Base-by-base conservation (phyloP, 177 flowering plant genomes). In the Telopea speciosissima region DNA sequence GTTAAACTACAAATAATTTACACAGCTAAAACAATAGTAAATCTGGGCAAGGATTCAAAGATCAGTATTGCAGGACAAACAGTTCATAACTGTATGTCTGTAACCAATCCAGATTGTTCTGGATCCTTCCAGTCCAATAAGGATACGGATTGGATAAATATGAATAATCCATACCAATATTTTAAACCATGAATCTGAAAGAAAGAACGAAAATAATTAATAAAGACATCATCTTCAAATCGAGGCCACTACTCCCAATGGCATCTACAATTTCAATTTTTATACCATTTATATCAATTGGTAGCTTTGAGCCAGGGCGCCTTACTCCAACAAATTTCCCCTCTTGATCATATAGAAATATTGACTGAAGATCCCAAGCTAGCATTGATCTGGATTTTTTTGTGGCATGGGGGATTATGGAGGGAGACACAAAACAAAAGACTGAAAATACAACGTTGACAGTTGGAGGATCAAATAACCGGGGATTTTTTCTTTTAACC, bases 261-360 rank as follows among this genome's bases (percentile, higher is more conserved):
- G 97, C 98, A 83, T 95, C 97, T n/a, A 83, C 83, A 58, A 93
- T 83, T 19, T 81, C 89, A 75, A 93, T 82, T 76, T 85, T 85
- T 14, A 71, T 75, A 65, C 94, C 97, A 76, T 85, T 86, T 58
- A 92, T 87, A 6, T 91, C 90, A 72, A 95, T 93, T 52, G 98
- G 99, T 76, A 93, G 92, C 64, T 87, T 91, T n/a, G 99, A 92
- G 76, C 77, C 84, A 10, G 99, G 98, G 72, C 98, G 78, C 66
- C 97, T 78, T 6, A 95, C 86, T 66, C 98, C 98, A 31, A 73
- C 97, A 79, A 93, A 95, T 73, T 93, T 91, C n/a, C 99, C 97
- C 74, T 90, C 93, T 81, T 82, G 84, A 77, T 90, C 97, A 72
- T 90, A 95, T 13, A 92, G 76, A 67, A 91, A 82, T 67, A 94